phyloP scores from a whole-genome alignment of 1,284 basidiomycete genomes.

The Cutaneotrichosporon cavernicola region DNA sequence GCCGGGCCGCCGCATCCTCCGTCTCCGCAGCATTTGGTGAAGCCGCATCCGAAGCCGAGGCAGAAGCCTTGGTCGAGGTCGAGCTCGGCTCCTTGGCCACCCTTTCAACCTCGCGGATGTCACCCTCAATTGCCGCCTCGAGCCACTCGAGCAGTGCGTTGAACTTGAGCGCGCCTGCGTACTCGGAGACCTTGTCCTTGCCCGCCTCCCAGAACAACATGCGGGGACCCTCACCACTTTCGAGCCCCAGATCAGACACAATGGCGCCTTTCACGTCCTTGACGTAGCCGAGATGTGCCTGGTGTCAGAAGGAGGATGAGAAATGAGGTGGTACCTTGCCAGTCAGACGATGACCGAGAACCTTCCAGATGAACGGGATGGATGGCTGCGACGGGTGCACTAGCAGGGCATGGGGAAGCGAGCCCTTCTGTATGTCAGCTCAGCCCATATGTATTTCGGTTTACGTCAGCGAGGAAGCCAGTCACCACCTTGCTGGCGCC shows the following conservation, averaged over 20 bases:
- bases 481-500: slow-evolving; percentile 38
- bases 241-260: slow-evolving; percentile 34
- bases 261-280: slow-evolving; percentile 63
- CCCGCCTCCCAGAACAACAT: slow-evolving; percentile 42
- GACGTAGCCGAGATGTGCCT: slow-evolving; percentile 66
- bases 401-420: slow-evolving; percentile 67
- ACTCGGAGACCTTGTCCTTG: slow-evolving; percentile 32
- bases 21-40: slow-evolving; percentile 16
- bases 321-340: slow-evolving; percentile 52
- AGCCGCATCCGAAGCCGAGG: neutral
- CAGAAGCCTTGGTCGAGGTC: slow-evolving; percentile 1
- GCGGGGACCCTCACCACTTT: slow-evolving; percentile 39
- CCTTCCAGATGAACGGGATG: slow-evolving; percentile 80
- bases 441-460: neutral
- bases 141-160: slow-evolving; percentile 50
- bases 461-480: slow-evolving; percentile 43
- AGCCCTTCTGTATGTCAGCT: slow-evolving; percentile 44
- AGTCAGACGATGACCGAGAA: slow-evolving; percentile 71
- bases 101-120: slow-evolving; percentile 8
- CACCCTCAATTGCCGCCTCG: slow-evolving; percentile 23
- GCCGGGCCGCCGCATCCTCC: slow-evolving; percentile 26
- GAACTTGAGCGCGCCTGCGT: slow-evolving; percentile 51
- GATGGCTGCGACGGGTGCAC: slow-evolving; percentile 68
- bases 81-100: slow-evolving; percentile 6
- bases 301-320: slow-evolving; percentile 19